Evolutionary conservation across 2,329 filamentous ascomycete species (phyloP), one percentile per base, ranked within the genome.

Genomic region (Rhytidhysteron rufulum): DNA sequence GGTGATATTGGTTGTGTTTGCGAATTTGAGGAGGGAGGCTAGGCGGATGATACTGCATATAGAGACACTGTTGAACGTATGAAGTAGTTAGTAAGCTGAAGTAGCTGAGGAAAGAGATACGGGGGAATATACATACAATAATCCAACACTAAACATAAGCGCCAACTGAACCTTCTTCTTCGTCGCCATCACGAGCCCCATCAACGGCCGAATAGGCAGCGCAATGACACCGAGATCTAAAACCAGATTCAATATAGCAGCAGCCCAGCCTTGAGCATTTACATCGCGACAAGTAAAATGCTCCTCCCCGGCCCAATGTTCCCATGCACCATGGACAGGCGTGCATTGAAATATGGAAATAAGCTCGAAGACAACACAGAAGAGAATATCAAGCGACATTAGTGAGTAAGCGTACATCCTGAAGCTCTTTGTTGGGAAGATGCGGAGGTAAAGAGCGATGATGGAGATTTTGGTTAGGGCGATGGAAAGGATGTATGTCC

Each of bases 1-100:
- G 2, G n/a, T n/a, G n/a, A n/a, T n/a, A n/a, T 72, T 71, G 3
- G 56, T 29, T 2, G 68, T 66, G 21, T 57, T 66, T 13, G 65
- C 62, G 43, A 72, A 72, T 27, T 60, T 47, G 22, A 71, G 58
- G 13, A 72, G 55, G 2, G 65, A 64, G 7, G 61, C 55, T 4
- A 72, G 45, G 3, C 69, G 61, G 20, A 70, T 43, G 32, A 64
- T 56, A 36, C 18, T 11, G 41, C n/a, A n/a, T n/a, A n/a, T n/a
- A n/a, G n/a, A n/a, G n/a, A n/a, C n/a, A n/a, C n/a, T n/a, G n/a
- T n/a, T n/a, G n/a, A n/a, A n/a, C n/a, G n/a, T n/a, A n/a, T n/a
- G n/a, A n/a, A n/a, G n/a, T n/a, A n/a, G n/a, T n/a, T n/a, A n/a
- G n/a, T n/a, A n/a, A n/a, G n/a, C n/a, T n/a, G n/a, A n/a, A n/a